Evolutionary conservation across 768 basidiomycete genomes (phyloP).

Genomic region (Phanerochaete sordida): DNA sequence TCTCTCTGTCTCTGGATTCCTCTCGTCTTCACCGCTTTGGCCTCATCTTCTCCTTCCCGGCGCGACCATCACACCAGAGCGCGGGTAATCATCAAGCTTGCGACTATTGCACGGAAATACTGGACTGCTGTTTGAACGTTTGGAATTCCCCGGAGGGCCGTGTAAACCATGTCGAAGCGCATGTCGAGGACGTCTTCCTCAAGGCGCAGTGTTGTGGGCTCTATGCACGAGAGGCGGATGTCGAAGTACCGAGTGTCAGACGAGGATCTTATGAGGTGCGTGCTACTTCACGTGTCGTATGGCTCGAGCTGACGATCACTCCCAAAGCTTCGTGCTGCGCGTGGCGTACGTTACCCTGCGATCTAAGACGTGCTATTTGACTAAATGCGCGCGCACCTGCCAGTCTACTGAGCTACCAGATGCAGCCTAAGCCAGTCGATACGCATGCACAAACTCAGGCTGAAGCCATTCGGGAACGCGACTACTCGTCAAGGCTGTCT

Average conservation of each 20-base stretch:
- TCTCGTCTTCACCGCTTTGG: background rate
- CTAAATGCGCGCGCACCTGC: slow-evolving; percentile 14
- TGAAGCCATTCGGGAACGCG: slow-evolving; percentile 46
- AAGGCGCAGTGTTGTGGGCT: slow-evolving; percentile 71
- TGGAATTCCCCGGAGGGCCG: background rate
- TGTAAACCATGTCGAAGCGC: slow-evolving; percentile 1
- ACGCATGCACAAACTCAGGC: slow-evolving; percentile 22
- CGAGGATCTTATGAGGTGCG: slow-evolving; percentile 84
- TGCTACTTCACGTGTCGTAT: slow-evolving; percentile 8
- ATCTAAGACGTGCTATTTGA: slow-evolving; percentile 7
- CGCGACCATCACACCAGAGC: background rate
- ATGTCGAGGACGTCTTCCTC: slow-evolving; percentile 41
- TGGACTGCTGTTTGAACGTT: background rate
- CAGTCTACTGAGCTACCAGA: slow-evolving; percentile 72
- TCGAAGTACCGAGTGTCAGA: slow-evolving; percentile 78
- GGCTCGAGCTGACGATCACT: slow-evolving; percentile 15
- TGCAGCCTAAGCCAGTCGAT: slow-evolving; percentile 51
- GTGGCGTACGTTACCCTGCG: slow-evolving; percentile 62
- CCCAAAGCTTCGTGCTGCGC: slow-evolving; percentile 69
- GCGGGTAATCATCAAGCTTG: background rate
- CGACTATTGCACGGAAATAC: background rate
- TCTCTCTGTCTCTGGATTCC: background rate
- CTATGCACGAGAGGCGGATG: slow-evolving; percentile 65
- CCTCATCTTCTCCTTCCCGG: background rate
- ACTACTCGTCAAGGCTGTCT: slow-evolving; percentile 65